Percentiles rank a stretch among this genome's conserved stretches.
phyloP scores from a whole-genome alignment of 306 rosid species.

The Ziziphus jujuba region DNA sequence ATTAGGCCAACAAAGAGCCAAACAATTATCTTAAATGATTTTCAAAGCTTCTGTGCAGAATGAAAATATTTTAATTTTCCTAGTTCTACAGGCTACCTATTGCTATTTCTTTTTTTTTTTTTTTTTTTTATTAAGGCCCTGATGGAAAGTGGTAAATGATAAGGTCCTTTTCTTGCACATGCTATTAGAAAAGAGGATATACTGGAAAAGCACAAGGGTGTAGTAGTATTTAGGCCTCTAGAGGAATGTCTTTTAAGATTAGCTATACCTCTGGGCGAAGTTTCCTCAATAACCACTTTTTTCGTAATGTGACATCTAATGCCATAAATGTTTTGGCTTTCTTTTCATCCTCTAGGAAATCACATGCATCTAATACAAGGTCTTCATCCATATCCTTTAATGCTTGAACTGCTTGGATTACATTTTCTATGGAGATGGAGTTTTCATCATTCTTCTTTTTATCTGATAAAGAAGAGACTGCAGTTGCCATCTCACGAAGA shows the following conservation, averaged over 20 bases:
- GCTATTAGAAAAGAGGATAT: too few relatives aligned
- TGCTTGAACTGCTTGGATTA: conserved; percentile 70
- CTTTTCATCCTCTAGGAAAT: conserved; percentile 70
- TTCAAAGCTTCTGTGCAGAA: too few relatives aligned
- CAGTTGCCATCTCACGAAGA: conserved; percentile 60
- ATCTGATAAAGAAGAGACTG: conserved; percentile 52
- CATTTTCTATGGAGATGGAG: conserved; percentile 52
- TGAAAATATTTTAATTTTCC: too few relatives aligned
- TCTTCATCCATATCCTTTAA: conserved; percentile 82
- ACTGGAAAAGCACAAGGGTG: too few relatives aligned
- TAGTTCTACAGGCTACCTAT: too few relatives aligned
- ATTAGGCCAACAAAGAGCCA: not conserved
- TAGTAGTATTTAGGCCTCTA: too few relatives aligned
- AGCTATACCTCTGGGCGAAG: conserved; percentile 47
- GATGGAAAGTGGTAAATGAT: too few relatives aligned
- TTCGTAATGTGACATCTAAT: conserved; percentile 55
- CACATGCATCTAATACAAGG: conserved; percentile 76
- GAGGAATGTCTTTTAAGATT: not conserved
- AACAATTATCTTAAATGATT: too few relatives aligned
- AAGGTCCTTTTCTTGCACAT: too few relatives aligned
- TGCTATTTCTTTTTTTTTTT: too few relatives aligned
- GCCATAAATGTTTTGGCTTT: conserved; percentile 78
- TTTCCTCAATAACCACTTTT: conserved; percentile 73
- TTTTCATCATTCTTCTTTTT: conserved; percentile 42
- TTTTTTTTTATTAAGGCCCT: too few relatives aligned